phyloP scores from a whole-genome alignment of 2,329 filamentous ascomycete species.

The Ascochyta rabiei region DNA sequence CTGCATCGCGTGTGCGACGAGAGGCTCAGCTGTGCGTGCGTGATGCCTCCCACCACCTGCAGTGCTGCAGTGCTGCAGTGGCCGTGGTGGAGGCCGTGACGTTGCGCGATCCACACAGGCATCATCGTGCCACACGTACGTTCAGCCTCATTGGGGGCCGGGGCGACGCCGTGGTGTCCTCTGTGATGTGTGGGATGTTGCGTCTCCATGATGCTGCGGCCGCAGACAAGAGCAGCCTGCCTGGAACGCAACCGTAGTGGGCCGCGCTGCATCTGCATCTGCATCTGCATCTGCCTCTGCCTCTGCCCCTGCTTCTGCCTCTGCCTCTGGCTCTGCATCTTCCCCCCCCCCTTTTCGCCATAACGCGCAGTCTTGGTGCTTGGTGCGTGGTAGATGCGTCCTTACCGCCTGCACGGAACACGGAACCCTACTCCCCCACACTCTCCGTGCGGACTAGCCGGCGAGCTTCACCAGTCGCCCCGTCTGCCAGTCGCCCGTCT shows the following conservation, averaged over 20 bases:
- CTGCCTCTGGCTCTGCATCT: no score
- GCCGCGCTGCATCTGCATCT: neutral
- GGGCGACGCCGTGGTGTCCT: neutral
- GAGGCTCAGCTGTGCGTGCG: neutral
- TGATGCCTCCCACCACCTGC: neutral
- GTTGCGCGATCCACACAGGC: conserved; percentile 5
- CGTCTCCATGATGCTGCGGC: neutral
- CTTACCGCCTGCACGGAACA: conserved; percentile 4
- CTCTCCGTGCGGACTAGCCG: conserved; percentile 6
- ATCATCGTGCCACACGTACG: conserved; percentile 7
- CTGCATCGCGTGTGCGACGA: neutral
- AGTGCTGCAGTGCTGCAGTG: neutral
- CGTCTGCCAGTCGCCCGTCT: neutral
- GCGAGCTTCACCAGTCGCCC: conserved; percentile 9
- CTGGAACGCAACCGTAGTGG: no score
- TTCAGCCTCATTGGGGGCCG: conserved; percentile 8
- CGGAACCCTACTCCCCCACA: conserved; percentile 23
- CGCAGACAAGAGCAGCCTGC: neutral
- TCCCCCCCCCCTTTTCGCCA: neutral
- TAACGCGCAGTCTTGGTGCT: neutral
- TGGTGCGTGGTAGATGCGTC: neutral
- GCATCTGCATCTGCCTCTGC: no score
- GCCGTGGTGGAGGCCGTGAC: conserved; percentile 8
- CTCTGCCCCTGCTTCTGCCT: no score
- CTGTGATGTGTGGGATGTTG: neutral